Conservation (phyloP, 495 filamentous ascomycete genomes). For the Penicillium steckii region DNA sequence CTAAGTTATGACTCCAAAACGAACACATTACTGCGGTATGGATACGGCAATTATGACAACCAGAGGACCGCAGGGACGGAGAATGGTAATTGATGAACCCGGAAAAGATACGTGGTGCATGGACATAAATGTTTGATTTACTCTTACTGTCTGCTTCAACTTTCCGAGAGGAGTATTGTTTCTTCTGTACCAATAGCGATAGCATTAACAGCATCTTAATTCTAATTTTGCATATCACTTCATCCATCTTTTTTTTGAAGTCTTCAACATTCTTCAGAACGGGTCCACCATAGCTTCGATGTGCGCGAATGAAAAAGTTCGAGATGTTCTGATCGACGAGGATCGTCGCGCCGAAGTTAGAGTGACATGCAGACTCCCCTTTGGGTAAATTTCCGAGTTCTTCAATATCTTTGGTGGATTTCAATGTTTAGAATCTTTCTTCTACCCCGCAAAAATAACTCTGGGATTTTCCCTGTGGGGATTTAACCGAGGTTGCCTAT, state of each 20-base stretch:
- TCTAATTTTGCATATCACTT: not conserved
- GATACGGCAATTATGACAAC: not conserved
- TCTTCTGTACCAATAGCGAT: slow-evolving; percentile 1
- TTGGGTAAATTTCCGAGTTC: slow-evolving; percentile 1
- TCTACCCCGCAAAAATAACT: not conserved
- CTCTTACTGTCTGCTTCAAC: not conserved
- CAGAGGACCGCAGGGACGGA: not conserved
- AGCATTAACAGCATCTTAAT: not conserved
- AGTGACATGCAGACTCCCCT: not conserved
- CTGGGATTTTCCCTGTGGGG: not conserved
- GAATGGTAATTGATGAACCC: not conserved
- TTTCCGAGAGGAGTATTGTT: not conserved
- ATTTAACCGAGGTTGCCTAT: not conserved
- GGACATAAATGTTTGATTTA: not conserved
- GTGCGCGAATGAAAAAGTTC: not conserved
- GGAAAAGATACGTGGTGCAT: not conserved
- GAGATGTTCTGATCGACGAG: slow-evolving; percentile 1
- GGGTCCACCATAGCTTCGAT: not conserved
- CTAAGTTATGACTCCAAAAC: slow-evolving; percentile 1
- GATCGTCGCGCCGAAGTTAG: not conserved
- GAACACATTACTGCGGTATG: not conserved
- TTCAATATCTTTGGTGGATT: not conserved
- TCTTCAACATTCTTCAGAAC: not conserved
- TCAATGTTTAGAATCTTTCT: not conserved
- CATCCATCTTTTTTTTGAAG: no score